Evolutionary conservation across 2,329 filamentous ascomycete genomes (phyloP), one percentile per base, ranked within the genome.

Genomic region (Ceratocystis eucalypticola): DNA sequence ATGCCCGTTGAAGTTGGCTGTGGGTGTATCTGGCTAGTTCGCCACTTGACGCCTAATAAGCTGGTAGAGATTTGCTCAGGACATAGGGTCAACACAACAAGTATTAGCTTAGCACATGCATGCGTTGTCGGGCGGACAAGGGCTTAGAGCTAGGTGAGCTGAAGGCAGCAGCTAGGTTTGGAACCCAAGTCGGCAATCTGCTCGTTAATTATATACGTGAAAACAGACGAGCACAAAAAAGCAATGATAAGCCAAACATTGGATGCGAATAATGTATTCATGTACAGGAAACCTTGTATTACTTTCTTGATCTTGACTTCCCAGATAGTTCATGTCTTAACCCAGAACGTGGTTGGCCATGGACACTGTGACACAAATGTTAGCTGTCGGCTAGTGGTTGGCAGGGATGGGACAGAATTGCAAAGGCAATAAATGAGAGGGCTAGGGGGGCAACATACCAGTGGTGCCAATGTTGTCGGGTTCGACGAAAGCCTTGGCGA

Each of bases 401-500:
- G n/a, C n/a, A 22, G 48, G 48, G 22, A 50, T 50, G 22, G n/a
- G 22, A 25, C 12, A 50, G 20, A 50, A 10, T 12, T 12, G 12
- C 12, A 15, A 41, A 15, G 37, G 12, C 37, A 41, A 41, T 41
- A 41, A 41, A 15, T 37, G 55, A 33, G 25, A 25, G 50, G 33
- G 25, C 30, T 37, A 17, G 12, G n/a, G 44, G 33, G 41, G 30
- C 5, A 15, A 72, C 80, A 76, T 78, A 91, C 89, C 87, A 70
- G 87, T 80, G 62, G 91, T 82, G 44, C 91, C 90, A 48, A 89
- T 94, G 77, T 89, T 92, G 76, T 96, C 92, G 10, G 91, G 87
- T 81, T 96, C 93, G 64, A 96, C 84, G 72, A 91, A 85, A 22
- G 88, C 82, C 72, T 87, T 84, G 77, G 87, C 88, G 71, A 96